phyloP scores from a whole-genome alignment of 2,329 filamentous ascomycete genomes.

The Stemphylium beticola region DNA sequence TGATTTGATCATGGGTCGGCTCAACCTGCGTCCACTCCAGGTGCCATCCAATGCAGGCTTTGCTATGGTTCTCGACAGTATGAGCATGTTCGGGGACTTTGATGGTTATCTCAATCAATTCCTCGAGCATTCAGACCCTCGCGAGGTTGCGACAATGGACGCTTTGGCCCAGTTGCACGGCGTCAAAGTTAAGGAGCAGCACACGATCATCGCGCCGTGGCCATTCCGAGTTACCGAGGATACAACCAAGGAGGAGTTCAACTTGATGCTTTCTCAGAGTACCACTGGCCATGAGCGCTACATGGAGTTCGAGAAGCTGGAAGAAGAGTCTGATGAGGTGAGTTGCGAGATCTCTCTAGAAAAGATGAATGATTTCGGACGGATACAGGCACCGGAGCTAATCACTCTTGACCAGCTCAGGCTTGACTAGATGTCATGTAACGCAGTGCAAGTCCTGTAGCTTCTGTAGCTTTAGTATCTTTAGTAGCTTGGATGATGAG shows the following conservation, averaged over 20 bases:
- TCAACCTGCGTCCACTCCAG: neutral
- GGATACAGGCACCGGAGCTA: no score
- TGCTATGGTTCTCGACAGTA: neutral
- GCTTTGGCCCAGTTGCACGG: neutral
- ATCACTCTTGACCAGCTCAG: no score
- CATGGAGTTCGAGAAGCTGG: neutral
- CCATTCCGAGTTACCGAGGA: neutral
- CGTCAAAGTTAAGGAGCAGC: neutral
- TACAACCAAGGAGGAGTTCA: neutral
- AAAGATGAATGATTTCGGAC: no score
- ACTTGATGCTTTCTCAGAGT: neutral
- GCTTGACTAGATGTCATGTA: no score
- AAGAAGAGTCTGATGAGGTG: neutral
- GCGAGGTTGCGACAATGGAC: neutral
- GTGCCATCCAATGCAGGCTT: neutral
- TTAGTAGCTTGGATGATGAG: no score
- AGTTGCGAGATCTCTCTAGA: no score
- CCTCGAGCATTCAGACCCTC: neutral
- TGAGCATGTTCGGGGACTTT: neutral
- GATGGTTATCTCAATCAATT: neutral
- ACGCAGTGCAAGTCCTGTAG: no score
- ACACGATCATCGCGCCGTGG: neutral
- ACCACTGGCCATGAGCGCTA: neutral
- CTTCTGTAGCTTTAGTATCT: no score
- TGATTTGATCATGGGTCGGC: neutral